Conservation (phyloP, 192 early-diverging fungal genomes). For the Glomus cerebriforme region DNA sequence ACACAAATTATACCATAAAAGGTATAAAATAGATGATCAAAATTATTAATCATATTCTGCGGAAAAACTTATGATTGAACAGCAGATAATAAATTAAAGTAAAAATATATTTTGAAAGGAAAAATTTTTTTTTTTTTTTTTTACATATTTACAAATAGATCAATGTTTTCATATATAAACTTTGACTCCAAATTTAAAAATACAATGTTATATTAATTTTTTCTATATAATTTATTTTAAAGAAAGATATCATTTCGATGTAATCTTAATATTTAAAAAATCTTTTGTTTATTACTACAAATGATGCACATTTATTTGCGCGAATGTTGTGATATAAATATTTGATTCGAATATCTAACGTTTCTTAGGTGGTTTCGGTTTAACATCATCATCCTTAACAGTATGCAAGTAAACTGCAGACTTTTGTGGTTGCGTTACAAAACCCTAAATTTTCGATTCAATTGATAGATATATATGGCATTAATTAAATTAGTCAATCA, state of each 20-base stretch:
- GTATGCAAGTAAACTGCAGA: conserved; percentile 16
- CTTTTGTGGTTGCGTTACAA: background rate
- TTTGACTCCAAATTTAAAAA: too few species aligned
- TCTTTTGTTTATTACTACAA: background rate
- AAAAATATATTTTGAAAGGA: too few species aligned
- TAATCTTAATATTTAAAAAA: too few species aligned
- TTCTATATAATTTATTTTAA: too few species aligned
- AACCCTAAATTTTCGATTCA: background rate
- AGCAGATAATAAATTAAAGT: too few species aligned
- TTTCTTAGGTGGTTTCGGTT: conserved; percentile 28
- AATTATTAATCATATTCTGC: background rate
- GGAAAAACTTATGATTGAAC: background rate
- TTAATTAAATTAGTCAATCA: background rate
- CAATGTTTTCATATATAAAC: too few species aligned
- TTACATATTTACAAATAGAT: too few species aligned
- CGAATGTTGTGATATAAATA: too few species aligned
- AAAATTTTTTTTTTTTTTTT: too few species aligned
- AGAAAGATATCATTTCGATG: too few species aligned
- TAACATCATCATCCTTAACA: conserved; percentile 34
- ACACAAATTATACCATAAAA: background rate
- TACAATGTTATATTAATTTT: too few species aligned
- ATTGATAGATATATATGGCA: background rate
- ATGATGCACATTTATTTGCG: background rate
- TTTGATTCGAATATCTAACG: background rate
- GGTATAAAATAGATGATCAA: background rate